Conservation (phyloP, 2,329 filamentous ascomycete species). For the Aureobasidium melanogenum region DNA sequence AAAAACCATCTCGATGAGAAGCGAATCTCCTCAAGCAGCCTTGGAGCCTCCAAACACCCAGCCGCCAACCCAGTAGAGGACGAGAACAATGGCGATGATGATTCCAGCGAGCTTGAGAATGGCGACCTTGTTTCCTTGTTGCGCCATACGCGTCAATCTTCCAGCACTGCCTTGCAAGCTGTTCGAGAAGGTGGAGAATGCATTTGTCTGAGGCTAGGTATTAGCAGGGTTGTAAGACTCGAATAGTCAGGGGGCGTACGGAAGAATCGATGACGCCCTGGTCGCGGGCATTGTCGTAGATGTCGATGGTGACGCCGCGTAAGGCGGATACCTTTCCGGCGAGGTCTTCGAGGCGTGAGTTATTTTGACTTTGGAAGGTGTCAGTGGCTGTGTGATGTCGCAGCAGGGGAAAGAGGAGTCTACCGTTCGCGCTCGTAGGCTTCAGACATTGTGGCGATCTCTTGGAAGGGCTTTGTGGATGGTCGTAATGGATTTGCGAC, state of each 20-base stretch:
- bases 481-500: background rate
- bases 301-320: conserved; percentile 90
- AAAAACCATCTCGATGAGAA: background rate
- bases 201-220: conserved; percentile 58
- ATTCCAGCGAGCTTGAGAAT: conserved; percentile 85
- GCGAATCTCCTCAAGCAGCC: background rate
- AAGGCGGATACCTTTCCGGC: conserved; percentile 84
- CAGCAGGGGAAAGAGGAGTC: conserved; percentile 31
- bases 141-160: conserved; percentile 81
- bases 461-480: background rate
- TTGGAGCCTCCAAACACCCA: conserved; percentile 21
- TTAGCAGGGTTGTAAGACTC: background rate
- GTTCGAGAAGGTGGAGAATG: conserved; percentile 79
- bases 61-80: conserved; percentile 60
- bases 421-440: conserved; percentile 49
- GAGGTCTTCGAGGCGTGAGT: conserved; percentile 84
- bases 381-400: conserved; percentile 14
- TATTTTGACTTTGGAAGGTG: conserved; percentile 57
- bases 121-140: conserved; percentile 80
- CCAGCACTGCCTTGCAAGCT: conserved; percentile 76
- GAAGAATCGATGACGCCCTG: conserved; percentile 84
- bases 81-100: conserved; percentile 60
- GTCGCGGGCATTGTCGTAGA: conserved; percentile 88
- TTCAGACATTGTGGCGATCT: conserved; percentile 39
- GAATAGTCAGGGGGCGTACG: conserved; percentile 42